These are phyloP conservation scores for Cavenderia fasciculata DNA, from an alignment of 78 protist genomes.

Conservation along the genomic window DNA sequence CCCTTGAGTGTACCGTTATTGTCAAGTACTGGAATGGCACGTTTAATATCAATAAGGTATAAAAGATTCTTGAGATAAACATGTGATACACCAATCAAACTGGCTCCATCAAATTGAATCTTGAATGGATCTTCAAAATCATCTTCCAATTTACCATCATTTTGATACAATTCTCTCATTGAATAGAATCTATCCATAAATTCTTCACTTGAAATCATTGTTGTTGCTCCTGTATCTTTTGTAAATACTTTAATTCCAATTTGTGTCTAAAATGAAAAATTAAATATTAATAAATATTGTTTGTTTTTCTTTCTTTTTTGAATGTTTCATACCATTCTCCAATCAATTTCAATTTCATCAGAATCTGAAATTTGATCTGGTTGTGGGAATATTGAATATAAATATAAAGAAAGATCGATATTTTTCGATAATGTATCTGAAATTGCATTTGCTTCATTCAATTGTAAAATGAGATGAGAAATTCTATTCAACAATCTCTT, in stretches of 20 bases:
- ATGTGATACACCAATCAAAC: slow-evolving; percentile 75
- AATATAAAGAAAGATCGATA: slow-evolving; percentile 5
- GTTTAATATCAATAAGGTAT: slow-evolving; percentile 34
- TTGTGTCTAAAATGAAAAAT: slow-evolving; percentile 15
- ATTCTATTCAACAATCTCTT: slow-evolving; percentile 28
- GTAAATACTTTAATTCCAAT: slow-evolving; percentile 25
- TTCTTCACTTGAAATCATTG: slow-evolving; percentile 42
- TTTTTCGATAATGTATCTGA: slow-evolving; percentile 15
- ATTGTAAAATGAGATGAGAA: slow-evolving; percentile 29
- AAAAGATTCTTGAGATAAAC: slow-evolving; percentile 64
- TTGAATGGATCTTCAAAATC: slow-evolving; percentile 63
- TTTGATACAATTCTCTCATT: slow-evolving; percentile 79
- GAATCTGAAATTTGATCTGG: slow-evolving; percentile 22
- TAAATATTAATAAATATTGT: background rate
- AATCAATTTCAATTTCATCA: slow-evolving; percentile 47
- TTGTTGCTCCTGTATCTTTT: slow-evolving; percentile 33
- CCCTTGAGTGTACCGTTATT: slow-evolving; percentile 49
- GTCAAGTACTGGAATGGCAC: slow-evolving; percentile 70
- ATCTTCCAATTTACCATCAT: slow-evolving; percentile 42
- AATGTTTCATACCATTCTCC: slow-evolving; percentile 31
- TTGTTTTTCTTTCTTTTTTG: too few relatives aligned
- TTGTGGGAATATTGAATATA: slow-evolving; percentile 38
- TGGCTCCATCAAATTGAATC: background rate
- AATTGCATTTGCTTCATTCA: slow-evolving; percentile 80
- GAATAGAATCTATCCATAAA: slow-evolving; percentile 60